phyloP scores from a whole-genome alignment of 2,329 filamentous ascomycete species.

The Penicillium sp. region DNA sequence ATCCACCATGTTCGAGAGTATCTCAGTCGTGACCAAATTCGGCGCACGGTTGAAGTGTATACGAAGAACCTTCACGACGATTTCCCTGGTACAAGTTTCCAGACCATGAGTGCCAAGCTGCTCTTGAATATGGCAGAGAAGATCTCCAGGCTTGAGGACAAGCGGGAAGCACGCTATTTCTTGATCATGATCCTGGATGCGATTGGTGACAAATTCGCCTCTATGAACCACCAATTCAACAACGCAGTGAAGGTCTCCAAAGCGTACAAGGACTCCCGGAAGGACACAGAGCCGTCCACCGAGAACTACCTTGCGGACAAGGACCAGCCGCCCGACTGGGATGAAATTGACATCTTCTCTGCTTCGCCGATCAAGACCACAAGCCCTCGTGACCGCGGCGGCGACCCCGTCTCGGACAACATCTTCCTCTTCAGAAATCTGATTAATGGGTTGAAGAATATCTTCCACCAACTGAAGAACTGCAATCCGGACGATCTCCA shows the following conservation, averaged over 20 bases:
- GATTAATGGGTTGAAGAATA: conserved; percentile 92
- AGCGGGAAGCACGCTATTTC: conserved; percentile 91
- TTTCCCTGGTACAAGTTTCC: conserved; percentile 96
- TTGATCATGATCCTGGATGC: conserved; percentile 97
- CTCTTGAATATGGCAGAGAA: conserved; percentile 97
- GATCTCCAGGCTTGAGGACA: conserved; percentile 91
- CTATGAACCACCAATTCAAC: conserved; percentile 94
- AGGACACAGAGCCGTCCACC: conserved; percentile 64
- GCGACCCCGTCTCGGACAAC: conserved; percentile 92
- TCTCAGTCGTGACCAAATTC: conserved; percentile 86
- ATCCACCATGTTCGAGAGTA: conserved; percentile 95
- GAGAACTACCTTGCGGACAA: conserved; percentile 86
- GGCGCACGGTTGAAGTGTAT: conserved; percentile 94
- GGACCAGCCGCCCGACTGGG: conserved; percentile 84
- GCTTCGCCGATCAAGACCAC: conserved; percentile 96
- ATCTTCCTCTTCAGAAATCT: conserved; percentile 97
- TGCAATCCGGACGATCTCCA: conserved; percentile 73
- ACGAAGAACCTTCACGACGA: conserved; percentile 94
- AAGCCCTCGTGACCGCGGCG: conserved; percentile 83
- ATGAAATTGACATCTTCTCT: conserved; percentile 95
- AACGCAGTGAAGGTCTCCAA: conserved; percentile 95
- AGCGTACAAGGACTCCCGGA: conserved; percentile 73
- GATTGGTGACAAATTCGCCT: conserved; percentile 95
- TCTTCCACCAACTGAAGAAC: conserved; percentile 89
- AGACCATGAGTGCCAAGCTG: conserved; percentile 98